A percentile compares a stretch with the other conserved stretches of the same genome.
Conservation (phyloP, 2,329 filamentous ascomycete species). For the Diaporthe ampelina region DNA sequence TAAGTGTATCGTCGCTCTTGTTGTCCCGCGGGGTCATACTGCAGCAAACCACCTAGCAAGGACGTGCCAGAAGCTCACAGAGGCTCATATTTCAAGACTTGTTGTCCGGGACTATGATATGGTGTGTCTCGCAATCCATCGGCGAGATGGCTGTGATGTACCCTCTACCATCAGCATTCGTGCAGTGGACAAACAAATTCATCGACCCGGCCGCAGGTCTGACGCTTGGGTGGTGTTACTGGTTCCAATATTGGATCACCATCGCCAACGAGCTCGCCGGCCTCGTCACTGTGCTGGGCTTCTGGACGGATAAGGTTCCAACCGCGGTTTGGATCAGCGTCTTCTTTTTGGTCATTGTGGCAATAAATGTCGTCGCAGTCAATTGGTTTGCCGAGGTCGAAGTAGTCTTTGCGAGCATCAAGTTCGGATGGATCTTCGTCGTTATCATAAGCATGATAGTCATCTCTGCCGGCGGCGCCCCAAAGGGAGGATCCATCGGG, state of each 20-base stretch:
- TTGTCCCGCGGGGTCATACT: not conserved
- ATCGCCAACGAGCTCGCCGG: conserved; percentile 60
- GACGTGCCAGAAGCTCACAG: not conserved
- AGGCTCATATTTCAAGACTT: conserved; percentile 28
- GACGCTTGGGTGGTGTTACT: conserved; percentile 62
- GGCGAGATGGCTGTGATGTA: conserved; percentile 63
- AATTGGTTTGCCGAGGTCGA: conserved; percentile 61
- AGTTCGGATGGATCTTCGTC: conserved; percentile 62
- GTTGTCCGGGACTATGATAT: conserved; percentile 61
- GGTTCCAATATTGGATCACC: conserved; percentile 59
- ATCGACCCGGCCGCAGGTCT: conserved; percentile 58
- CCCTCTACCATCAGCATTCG: conserved; percentile 59
- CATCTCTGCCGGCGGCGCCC: conserved; percentile 59
- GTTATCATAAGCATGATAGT: conserved; percentile 61
- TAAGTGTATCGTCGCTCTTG: conserved; percentile 33
- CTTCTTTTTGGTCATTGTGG: conserved; percentile 56
- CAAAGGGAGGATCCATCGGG: conserved; percentile 53
- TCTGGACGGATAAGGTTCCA: conserved; percentile 59
- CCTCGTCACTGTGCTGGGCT: conserved; percentile 57
- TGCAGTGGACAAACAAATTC: conserved; percentile 62
- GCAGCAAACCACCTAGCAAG: not conserved
- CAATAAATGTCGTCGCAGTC: conserved; percentile 58
- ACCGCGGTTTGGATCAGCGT: conserved; percentile 60
- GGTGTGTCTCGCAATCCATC: conserved; percentile 60
- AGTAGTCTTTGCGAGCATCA: conserved; percentile 58